These are phyloP conservation scores for Paramyrothecium sp. DNA, from an alignment of 2,329 filamentous ascomycete genomes.

Conservation along the genomic window DNA sequence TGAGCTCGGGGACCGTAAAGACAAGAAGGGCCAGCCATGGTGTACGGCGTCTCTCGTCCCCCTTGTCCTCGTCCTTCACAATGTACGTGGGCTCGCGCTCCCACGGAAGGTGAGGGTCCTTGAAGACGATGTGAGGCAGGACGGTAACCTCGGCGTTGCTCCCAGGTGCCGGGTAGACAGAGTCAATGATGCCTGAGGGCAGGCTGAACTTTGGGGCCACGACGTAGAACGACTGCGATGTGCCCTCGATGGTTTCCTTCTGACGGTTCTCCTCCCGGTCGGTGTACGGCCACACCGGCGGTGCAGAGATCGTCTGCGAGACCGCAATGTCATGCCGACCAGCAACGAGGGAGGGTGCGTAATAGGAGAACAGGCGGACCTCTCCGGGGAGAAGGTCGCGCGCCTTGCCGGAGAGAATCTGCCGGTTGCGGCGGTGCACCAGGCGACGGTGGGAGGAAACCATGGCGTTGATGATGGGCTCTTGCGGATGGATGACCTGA, in stretches of 20 bases:
- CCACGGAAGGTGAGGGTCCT: conserved; percentile 40
- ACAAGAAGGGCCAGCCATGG: conserved; percentile 38
- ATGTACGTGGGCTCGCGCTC: conserved; percentile 21
- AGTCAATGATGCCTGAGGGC: background rate
- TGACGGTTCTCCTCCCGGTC: too few relatives aligned
- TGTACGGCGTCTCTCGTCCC: conserved; percentile 13
- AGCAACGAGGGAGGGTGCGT: background rate
- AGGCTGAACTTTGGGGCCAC: background rate
- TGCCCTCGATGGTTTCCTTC: background rate
- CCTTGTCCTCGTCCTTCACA: background rate
- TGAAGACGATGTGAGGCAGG: conserved; percentile 42
- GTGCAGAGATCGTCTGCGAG: background rate
- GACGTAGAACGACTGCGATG: background rate
- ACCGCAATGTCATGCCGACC: background rate
- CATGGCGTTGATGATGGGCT: too few relatives aligned
- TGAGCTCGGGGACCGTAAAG: conserved; percentile 27
- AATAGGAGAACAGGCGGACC: background rate
- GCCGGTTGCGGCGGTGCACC: background rate
- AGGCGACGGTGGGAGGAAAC: background rate
- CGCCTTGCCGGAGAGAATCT: background rate
- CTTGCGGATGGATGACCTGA: too few relatives aligned
- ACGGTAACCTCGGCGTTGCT: conserved; percentile 13
- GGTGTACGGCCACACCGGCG: background rate
- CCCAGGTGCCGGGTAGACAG: background rate
- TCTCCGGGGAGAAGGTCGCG: background rate